phyloP scores from a whole-genome alignment of 2,329 filamentous ascomycete species.

The Camptophora hylomeconis region DNA sequence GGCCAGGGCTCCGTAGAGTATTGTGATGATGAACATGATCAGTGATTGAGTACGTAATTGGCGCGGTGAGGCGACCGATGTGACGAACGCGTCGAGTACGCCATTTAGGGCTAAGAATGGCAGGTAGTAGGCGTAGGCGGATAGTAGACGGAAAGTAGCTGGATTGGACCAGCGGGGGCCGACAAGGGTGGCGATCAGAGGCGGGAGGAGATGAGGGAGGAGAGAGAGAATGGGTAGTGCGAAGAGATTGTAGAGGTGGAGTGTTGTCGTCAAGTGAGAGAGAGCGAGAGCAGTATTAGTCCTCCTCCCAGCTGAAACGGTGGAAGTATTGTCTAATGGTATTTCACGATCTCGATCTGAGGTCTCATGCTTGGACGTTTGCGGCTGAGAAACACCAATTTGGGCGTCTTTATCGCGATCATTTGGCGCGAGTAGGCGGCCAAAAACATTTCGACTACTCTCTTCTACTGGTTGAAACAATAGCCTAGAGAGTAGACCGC shows the following conservation, averaged over 20 bases:
- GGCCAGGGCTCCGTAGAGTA: constrained; percentile 59
- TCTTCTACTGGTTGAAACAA: constrained; percentile 94
- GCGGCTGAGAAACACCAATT: constrained; percentile 11
- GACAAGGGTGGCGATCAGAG: constrained; percentile 61
- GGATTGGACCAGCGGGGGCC: constrained; percentile 60
- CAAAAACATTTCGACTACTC: constrained; percentile 79
- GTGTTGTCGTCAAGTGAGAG: constrained; percentile 35
- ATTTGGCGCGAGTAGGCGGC: constrained; percentile 58
- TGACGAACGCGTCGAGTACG: constrained; percentile 82
- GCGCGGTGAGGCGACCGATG: constrained; percentile 63
- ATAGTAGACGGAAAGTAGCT: constrained; percentile 60
- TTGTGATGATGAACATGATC: constrained; percentile 76
- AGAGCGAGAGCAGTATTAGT: constrained; percentile 6
- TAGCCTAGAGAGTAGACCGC: constrained; percentile 73
- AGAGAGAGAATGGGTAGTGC: constrained; percentile 55
- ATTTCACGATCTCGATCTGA: constrained; percentile 12
- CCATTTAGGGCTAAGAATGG: constrained; percentile 87
- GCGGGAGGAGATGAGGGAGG: constrained; percentile 62
- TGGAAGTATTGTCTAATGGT: constrained; percentile 9
- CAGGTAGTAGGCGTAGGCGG: constrained; percentile 81
- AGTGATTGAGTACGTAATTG: constrained; percentile 65
- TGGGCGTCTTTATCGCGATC: constrained; percentile 10
- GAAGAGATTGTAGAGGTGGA: constrained; percentile 57
- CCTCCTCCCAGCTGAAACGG: constrained; percentile 28
- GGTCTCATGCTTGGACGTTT: constrained; percentile 22